Base-by-base conservation (phyloP, 192 early-diverging fungal species). In the Linnemannia zychae region DNA sequence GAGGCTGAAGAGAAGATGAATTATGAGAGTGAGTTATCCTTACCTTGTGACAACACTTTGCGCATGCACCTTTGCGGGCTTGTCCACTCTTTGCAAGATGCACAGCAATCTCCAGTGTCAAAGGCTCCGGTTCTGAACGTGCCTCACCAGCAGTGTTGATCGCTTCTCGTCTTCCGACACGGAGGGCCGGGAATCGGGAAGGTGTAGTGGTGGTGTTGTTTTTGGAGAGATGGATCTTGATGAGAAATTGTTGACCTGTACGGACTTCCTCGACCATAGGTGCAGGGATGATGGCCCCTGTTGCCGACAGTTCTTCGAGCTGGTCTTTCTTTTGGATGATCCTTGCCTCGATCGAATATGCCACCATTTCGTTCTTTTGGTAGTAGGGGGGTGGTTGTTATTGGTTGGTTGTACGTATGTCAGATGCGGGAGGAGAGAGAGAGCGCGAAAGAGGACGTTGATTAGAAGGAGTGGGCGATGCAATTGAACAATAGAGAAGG, bases 31-130 rank as follows among this genome's bases (percentile, higher is more conserved):
- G 18, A 20, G 28, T 49, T 63, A 53, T 40, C 33, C 11, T 83
- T 85, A 85, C 83, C 83, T 85, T 85, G 65, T 85, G 83, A 33
- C 83, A 85, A 33, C 83, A 85, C 63, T 85, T 85, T 0, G 83
- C 83, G 48, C 83, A 85, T 1, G 83, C 83, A 12, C 83, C 74
- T 24, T 85, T 79, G 22, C 74, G 67, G 57, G 72, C 40, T 44
- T 74, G 76, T 4, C 83, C 83, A 49, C 77, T 72, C 50, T 85
- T 85, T 7, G 72, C 83, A 9, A 85, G 38, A 71, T 74, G 83
- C 1, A 85, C 74, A 24, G 67, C 38, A 49, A 85, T 79, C 20
- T 85, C 76, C 15, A 85, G 78, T 4, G 83, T 85, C 69, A 85
- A 46, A 28, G 83, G 83, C 48, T 85, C 83, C 24, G 74, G 68